Base-by-base conservation (phyloP, 495 filamentous ascomycete species). In the Penicillium maclennaniae region DNA sequence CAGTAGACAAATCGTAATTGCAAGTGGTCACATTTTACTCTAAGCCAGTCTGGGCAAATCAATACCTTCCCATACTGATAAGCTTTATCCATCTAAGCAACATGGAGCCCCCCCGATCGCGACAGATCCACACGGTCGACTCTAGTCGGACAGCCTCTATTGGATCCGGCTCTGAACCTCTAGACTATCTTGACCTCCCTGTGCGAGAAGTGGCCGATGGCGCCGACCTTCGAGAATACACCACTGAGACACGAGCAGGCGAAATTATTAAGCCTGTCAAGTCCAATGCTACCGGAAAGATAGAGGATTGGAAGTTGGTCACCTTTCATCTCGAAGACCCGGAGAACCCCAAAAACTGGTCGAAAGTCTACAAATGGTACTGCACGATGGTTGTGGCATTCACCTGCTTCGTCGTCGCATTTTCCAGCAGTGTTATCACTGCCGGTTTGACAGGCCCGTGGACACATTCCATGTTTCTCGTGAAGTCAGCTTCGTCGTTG, bases 261-360 rank as follows among this genome's bases (percentile, higher is more conserved):
- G 71, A 83, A 49, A 86, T 89, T 51, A 71, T 83, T 49, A 80
- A 79, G 52, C 68, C 70, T 20, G 58, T 80, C 38, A 66, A 65
- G 20, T 83, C 83, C 5, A 65, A 82, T 25, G 71, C 64, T 14
- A 74, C 79, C 2, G 80, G 81, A 38, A 62, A 76, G 45, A 66
- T 79, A 23, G 72, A 75, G 46, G 75, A 77, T 39, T 88, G 85
- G 75, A 87, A 88, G 59, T 71, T 92, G 21, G 88, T 92, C 21
- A 85, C 83, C 0, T 92, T 89, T 65, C 74, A 70, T 8, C 76
- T 85, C 49, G 72, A 79, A 26, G 83, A 87, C 48, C 71, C 74
- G 2, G 75, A 78, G 34, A 84, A 85, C 48, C 83, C 83, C 0
- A 78, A 79, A 58, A 82, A 86, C 61, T 87, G 83, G 83, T 69